Evolutionary conservation across 1,139 yeast genomes (phyloP), one percentile per base, ranked within the genome.

Genomic region (Hyphopichia wangnamkhiaoensis): DNA sequence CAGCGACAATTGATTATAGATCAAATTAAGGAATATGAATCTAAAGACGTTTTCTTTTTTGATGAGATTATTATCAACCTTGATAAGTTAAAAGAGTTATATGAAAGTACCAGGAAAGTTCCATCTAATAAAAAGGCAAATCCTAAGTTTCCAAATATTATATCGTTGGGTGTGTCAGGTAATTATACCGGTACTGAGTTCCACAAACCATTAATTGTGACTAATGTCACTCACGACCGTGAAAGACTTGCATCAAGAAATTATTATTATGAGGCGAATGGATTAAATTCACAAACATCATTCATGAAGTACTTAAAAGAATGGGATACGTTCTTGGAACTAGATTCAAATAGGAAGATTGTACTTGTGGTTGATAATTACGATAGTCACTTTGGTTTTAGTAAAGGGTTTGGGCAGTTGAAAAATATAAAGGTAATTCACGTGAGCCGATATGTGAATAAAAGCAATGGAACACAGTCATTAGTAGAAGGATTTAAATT

Each of bases 131-230:
- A 25, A 5, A n/a, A 9, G 13, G 6, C 28, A n/a, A 25, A 19
- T 12, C 6, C 24, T 7, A 21, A 21, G 24, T 10, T 29, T 12
- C 31, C 31, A 8, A 5, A 16, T 9, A 8, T 33, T 4, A 9
- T 35, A 14, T 17, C 38, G 7, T 16, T 35, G 26, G 38, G 38
- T 6, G 21, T 35, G 4, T 29, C 33, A 4, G 38, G 34, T 3
- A 35, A 35, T 19, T 30, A 12, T 18, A 5, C 14, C 6, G 38
- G 38, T 13, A 30, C 38, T 3, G 38, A 35, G 26, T 35, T 35
- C 12, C 38, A 30, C 14, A 25, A 35, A 25, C 33, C 38, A 1
- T 25, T 30, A 9, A 25, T 26, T 14, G 18, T 35, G 7, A 31
- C 38, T 7, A 35, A 35, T 18, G 25, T 18, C 9, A n/a, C 24